Conservation (phyloP, 2,329 filamentous ascomycete species). For the Fusarium odoratissimum region DNA sequence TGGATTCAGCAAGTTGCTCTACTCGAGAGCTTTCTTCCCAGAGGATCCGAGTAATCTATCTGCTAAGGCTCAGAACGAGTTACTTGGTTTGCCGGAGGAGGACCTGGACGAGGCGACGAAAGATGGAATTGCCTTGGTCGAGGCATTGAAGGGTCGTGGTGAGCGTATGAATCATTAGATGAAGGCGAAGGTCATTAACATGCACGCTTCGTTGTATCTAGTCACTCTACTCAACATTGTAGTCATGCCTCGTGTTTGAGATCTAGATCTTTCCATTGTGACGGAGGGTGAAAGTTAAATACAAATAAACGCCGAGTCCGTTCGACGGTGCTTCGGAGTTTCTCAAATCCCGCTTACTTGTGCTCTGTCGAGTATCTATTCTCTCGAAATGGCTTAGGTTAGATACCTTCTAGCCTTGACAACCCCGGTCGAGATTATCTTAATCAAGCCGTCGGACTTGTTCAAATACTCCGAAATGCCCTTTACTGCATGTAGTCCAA, state of each 20-base stretch:
- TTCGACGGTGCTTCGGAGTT: fast-evolving
- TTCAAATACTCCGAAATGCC: not conserved
- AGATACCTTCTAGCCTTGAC: not conserved
- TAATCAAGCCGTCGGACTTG: not conserved
- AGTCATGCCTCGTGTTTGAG: not conserved
- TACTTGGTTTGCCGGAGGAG: constrained; percentile 65
- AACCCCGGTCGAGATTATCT: fast-evolving
- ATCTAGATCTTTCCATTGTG: not conserved
- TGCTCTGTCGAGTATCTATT: not conserved
- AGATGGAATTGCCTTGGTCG: constrained; percentile 56
- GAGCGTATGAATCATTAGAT: constrained; percentile 28
- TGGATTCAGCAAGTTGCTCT: constrained; percentile 62
- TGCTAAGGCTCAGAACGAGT: constrained; percentile 57
- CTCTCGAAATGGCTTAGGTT: fast-evolving
- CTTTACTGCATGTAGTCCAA: not conserved
- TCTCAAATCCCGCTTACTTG: fast-evolving
- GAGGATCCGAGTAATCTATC: constrained; percentile 48
- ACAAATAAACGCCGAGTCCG: not conserved
- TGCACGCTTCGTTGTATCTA: fast-evolving
- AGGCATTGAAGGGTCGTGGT: constrained; percentile 32
- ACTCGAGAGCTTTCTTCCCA: constrained; percentile 62
- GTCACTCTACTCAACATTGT: not conserved
- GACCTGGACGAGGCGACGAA: constrained; percentile 65
- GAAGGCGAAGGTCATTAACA: fast-evolving
- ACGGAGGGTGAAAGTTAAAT: not conserved